Percentiles rank a stretch among this genome's conserved stretches.
Conservation (phyloP, 2,329 filamentous ascomycete species). For the Endothia cerciana region DNA sequence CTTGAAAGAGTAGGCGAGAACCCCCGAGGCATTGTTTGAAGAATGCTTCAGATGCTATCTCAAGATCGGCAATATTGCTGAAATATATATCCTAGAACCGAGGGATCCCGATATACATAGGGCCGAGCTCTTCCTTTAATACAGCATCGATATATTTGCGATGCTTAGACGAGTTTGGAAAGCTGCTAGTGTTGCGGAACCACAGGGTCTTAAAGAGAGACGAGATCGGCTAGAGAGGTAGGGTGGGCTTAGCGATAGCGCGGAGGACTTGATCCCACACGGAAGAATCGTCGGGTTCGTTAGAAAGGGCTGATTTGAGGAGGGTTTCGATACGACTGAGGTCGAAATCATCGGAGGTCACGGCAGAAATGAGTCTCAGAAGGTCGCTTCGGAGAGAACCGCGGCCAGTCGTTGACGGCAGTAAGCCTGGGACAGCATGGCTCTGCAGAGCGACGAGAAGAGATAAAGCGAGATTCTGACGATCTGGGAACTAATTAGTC, state of each 20-base stretch:
- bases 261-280: neutral
- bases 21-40: too few relatives aligned
- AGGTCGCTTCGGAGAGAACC: neutral
- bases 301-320: neutral
- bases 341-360: neutral
- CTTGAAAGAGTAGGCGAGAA: too few relatives aligned
- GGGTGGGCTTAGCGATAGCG: neutral
- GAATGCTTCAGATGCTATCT: too few relatives aligned
- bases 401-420: neutral
- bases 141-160: too few relatives aligned
- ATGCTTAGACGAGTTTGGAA: too few relatives aligned
- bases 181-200: too few relatives aligned
- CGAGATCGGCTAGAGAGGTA: too few relatives aligned
- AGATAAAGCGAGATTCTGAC: slow-evolving; percentile 11
- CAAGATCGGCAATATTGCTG: too few relatives aligned
- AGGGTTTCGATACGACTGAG: neutral
- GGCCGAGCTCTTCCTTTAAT: too few relatives aligned
- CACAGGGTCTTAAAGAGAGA: too few relatives aligned
- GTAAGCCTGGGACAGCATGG: slow-evolving; percentile 8
- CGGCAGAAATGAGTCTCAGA: neutral
- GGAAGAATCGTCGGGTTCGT: neutral
- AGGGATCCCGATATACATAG: too few relatives aligned
- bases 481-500: slow-evolving; percentile 3
- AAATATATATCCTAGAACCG: too few relatives aligned
- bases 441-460: neutral